Percentiles rank a stretch among this genome's conserved stretches.
Evolutionary conservation across 2,329 filamentous ascomycete genomes (phyloP).

Genomic region (Venturia carpophila): DNA sequence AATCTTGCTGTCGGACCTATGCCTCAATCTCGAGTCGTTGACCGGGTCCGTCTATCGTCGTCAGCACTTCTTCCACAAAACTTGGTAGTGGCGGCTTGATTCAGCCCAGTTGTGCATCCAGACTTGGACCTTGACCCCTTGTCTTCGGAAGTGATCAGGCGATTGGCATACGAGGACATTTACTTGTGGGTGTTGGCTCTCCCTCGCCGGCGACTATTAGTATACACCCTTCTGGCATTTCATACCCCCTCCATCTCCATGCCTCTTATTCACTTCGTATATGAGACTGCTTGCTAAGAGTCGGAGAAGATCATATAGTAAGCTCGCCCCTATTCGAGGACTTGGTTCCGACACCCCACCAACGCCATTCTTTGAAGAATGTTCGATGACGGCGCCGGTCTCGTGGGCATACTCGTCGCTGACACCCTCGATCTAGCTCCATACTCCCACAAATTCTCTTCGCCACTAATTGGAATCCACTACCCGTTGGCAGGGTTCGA

Average conservation of each 20-base stretch:
- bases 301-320: background rate
- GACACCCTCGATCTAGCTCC: background rate
- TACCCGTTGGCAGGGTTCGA: background rate
- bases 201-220: background rate
- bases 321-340: constrained; percentile 8
- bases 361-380: background rate
- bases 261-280: background rate
- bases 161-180: background rate
- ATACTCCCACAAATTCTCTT: background rate
- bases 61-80: constrained; percentile 9
- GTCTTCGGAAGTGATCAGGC: background rate
- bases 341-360: background rate
- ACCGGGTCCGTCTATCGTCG: background rate
- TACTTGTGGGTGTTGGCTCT: background rate
- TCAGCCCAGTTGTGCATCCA: constrained; percentile 12
- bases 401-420: background rate
- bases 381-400: background rate
- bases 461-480: background rate
- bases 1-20: background rate
- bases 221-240: background rate
- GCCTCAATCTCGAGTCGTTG: constrained; percentile 7
- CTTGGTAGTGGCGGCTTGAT: constrained; percentile 7
- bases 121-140: constrained; percentile 6
- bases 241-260: background rate
- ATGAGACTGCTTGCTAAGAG: background rate